Evolutionary conservation across 306 rosid genomes (phyloP), one percentile per base, ranked within the genome.

Genomic region (Inga laurina): DNA sequence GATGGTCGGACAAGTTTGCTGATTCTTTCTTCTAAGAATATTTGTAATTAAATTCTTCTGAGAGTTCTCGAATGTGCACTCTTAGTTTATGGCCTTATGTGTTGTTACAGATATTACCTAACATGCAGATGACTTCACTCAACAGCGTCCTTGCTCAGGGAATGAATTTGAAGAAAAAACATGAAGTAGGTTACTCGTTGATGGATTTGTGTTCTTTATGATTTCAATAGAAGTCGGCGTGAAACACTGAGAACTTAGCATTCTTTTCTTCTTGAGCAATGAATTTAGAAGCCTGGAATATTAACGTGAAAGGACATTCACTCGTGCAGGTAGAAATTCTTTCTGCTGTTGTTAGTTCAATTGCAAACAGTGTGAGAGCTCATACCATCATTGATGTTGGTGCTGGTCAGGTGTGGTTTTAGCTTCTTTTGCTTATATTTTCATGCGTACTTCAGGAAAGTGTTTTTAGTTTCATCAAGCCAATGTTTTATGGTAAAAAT

Each of bases 101-200:
- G 22, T 72, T 72, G 69, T 81, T 85, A 88, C 90, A 93, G 97
- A 90, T 85, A 77, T 88, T 93, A 74, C 97, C 97, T 73, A 90
- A 91, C 41, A 39, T 89, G 80, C 81, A 68, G 84, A 73, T 82
- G 79, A 79, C 88, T 88, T 82, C 93, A 18, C 90, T 95, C 69
- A 89, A 86, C 82, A 85, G 87, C 21, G 94, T 96, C 88, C 92
- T 96, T 84, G 72, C 94, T 15, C 97, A 90, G 70, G 99, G 99
- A 84, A 93, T 93, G 99, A 93, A 93, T 87, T 70, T 30, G 24
- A 96, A 96, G 92, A 96, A 96, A 83, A 92, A 79, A 72, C 98
- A 93, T 76, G 98, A 93, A 86, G 98, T 92, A 79, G 77, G 95
- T 84, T 24, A 46, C n/a, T 79, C 70, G 19, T 51, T 82, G 74